Percentiles rank a stretch among this genome's conserved stretches.
Evolutionary conservation across 768 basidiomycete genomes (phyloP).

Genomic region (Mycena polygramma): DNA sequence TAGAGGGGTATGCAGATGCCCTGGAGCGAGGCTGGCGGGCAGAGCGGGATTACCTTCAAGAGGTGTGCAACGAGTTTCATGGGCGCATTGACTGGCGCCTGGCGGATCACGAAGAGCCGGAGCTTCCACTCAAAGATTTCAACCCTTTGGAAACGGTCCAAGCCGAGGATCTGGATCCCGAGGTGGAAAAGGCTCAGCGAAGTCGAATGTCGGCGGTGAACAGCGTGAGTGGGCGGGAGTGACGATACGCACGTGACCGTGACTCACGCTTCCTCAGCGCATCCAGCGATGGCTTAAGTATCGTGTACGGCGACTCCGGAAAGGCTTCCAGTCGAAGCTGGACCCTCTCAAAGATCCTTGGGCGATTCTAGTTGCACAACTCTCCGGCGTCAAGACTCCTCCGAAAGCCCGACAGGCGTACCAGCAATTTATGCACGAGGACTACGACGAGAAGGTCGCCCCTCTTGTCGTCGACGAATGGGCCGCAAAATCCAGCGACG

Average conservation of each 20-base stretch:
- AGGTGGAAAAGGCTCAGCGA: neutral
- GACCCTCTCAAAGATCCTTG: neutral
- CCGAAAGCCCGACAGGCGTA: slow-evolving; percentile 12
- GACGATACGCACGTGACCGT: neutral
- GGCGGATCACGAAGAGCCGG: slow-evolving; percentile 16
- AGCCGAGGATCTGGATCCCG: neutral
- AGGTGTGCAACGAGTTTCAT: slow-evolving; percentile 9
- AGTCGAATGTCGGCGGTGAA: neutral
- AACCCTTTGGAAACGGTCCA: neutral
- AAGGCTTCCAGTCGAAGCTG: neutral
- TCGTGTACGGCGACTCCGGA: neutral
- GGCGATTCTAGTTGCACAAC: neutral
- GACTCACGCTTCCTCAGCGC: slow-evolving; percentile 4
- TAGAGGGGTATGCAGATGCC: neutral
- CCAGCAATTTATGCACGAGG: slow-evolving; percentile 19
- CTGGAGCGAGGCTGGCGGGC: neutral
- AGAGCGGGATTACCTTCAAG: neutral
- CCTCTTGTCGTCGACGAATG: neutral
- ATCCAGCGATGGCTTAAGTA: slow-evolving; percentile 31
- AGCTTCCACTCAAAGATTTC: neutral
- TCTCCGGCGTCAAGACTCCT: neutral
- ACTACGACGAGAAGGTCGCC: neutral
- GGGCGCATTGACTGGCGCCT: slow-evolving; percentile 4
- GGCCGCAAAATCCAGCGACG: neutral
- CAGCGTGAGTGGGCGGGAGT: neutral